A percentile compares a stretch with the other conserved stretches of the same genome.
These are phyloP conservation scores for Pseudozyma flocculosa DNA, from an alignment of 1,284 basidiomycete genomes.

Conservation along the genomic window DNA sequence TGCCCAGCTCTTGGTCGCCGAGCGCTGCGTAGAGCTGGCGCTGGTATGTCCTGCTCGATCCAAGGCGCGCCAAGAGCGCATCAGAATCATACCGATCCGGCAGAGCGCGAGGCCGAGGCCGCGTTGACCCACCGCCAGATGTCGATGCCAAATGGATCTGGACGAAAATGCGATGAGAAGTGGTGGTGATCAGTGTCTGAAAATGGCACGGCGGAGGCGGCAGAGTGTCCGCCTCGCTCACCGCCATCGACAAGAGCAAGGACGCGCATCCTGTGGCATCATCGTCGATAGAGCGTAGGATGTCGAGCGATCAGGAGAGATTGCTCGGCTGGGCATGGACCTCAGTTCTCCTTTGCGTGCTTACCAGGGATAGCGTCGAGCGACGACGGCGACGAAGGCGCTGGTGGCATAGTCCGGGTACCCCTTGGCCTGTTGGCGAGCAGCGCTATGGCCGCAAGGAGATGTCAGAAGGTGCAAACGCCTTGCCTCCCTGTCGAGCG, in stretches of 20 bases:
- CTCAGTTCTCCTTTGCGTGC: background rate
- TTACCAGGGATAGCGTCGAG: background rate
- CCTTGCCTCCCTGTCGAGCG: too few species aligned
- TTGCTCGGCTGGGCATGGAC: background rate
- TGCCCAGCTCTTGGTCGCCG: too few species aligned
- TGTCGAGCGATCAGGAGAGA: too few species aligned
- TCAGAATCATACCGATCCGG: too few species aligned
- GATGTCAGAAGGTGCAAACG: too few species aligned
- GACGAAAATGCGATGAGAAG: background rate
- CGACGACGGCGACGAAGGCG: conserved; percentile 10
- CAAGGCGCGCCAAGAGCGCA: too few species aligned
- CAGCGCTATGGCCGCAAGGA: background rate
- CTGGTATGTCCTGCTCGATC: too few species aligned
- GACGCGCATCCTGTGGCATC: conserved; percentile 3
- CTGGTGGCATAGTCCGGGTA: conserved; percentile 45
- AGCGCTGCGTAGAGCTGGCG: too few species aligned
- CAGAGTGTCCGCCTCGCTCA: too few species aligned
- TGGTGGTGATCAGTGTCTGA: background rate
- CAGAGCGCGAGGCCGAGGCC: background rate
- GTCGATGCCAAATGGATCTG: conserved; percentile 46
- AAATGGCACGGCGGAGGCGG: background rate
- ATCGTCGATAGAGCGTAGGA: too few species aligned
- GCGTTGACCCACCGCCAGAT: conserved; percentile 14
- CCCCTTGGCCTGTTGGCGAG: conserved; percentile 31
- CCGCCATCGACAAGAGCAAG: conserved; percentile 11